Base-by-base conservation (phyloP, 2,329 filamentous ascomycete genomes). In the Alternaria postmessia region DNA sequence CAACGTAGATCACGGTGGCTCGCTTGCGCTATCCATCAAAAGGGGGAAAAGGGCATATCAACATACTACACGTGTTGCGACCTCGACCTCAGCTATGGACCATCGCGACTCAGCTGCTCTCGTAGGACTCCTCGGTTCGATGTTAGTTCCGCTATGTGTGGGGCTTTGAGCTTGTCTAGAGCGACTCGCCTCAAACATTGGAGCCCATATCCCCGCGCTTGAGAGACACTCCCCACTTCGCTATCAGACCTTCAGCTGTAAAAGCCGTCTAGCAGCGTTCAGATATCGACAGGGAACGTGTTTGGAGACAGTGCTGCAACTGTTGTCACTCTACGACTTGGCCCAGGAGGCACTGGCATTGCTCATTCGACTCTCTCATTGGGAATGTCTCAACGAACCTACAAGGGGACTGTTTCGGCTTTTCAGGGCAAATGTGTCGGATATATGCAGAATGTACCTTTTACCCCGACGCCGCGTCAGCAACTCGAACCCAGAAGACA, bases 391-490 rank as follows among this genome's bases (percentile, higher is more conserved):
- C 52, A 63, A n/a, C 32, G 28, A 43, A 30, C 42, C 49, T 54
- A 44, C 43, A 54, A 51, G 30, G 44, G 41, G 49, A 20, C 46
- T 11, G 24, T 59, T 28, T 41, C 48, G 54, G 56, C 57, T 34
- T 38, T 54, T 54, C 38, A 53, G 49, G 46, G 18, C 41, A 36
- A 44, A 48, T 18, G 43, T 39, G 38, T 16, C 48, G 61, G 51
- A 46, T 44, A 46, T 44, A 61, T 58, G 62, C 24, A 54, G 26
- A 67, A 36, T 63, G 60, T 49, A 46, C 48, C 52, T 54, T 64
- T 70, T 64, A 51, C 59, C 59, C 66, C 61, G 57, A 64, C 58
- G 51, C 57, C 51, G 60, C 61, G 64, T 73, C 67, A 75, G 72
- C 71, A 68, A 64, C 24, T 57, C 51, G 18, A 32, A 54, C 54